A percentile compares a stretch with the other conserved stretches of the same genome.
Evolutionary conservation across 495 filamentous ascomycete species (phyloP).

Genomic region (Aspergillus homomorphus): DNA sequence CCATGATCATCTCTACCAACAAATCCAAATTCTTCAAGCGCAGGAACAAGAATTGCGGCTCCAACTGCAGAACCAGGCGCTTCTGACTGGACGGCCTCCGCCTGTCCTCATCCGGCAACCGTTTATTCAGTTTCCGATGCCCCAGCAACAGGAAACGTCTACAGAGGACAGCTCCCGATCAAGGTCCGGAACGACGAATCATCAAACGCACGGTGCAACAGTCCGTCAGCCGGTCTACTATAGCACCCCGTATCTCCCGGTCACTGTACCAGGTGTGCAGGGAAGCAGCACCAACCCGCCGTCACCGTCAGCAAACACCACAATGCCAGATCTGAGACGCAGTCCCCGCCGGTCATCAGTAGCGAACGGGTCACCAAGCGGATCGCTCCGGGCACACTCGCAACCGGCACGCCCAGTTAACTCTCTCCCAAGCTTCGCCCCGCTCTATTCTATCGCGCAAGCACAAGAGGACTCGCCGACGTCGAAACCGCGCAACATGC

Average conservation of each 20-base stretch:
- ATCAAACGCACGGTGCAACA: slow-evolving; percentile 47
- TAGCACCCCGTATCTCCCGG: slow-evolving; percentile 46
- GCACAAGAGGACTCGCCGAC: slow-evolving; percentile 34
- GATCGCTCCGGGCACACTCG: slow-evolving; percentile 60
- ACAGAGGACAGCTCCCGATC: slow-evolving; percentile 41
- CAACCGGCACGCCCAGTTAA: slow-evolving; percentile 59
- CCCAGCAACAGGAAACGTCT: slow-evolving; percentile 37
- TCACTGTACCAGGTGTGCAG: slow-evolving; percentile 41
- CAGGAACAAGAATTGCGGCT: slow-evolving; percentile 62
- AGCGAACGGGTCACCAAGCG: slow-evolving; percentile 49
- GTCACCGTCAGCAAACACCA: slow-evolving; percentile 55
- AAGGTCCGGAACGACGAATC: slow-evolving; percentile 44
- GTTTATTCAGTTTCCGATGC: slow-evolving; percentile 44
- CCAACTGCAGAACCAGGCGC: slow-evolving; percentile 58
- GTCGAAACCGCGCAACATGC: slow-evolving; percentile 30
- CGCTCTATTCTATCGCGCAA: slow-evolving; percentile 38
- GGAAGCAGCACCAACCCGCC: slow-evolving; percentile 59
- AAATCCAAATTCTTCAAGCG: slow-evolving; percentile 62
- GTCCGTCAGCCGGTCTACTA: slow-evolving; percentile 47
- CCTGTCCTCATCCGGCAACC: slow-evolving; percentile 47
- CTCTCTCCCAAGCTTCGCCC: slow-evolving; percentile 37
- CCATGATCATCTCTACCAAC: slow-evolving; percentile 60
- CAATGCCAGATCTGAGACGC: slow-evolving; percentile 55
- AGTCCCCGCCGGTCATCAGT: slow-evolving; percentile 55
- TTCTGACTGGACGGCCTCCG: slow-evolving; percentile 49